Evolutionary conservation across 2,329 filamentous ascomycete species (phyloP).

Genomic region (Tolypocladium amazonense): DNA sequence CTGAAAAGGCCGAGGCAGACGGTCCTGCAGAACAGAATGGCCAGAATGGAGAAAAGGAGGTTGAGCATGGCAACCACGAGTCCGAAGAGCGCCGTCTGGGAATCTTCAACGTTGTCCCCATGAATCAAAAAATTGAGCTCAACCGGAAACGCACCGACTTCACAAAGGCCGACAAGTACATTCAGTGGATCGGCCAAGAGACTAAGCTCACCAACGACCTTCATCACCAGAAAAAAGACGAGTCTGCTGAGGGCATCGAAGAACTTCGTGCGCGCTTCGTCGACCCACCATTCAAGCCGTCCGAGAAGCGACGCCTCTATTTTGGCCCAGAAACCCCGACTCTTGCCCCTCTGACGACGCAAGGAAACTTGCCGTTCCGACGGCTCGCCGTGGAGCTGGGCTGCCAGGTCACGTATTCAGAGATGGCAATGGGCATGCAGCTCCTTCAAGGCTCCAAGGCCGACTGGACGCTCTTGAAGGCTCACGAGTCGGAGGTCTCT

Average conservation of each 20-base stretch:
- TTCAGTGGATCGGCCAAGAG: constrained; percentile 66
- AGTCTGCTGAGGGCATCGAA: constrained; percentile 35
- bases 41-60: constrained; percentile 19
- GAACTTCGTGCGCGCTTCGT: constrained; percentile 71
- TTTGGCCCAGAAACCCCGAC: constrained; percentile 90
- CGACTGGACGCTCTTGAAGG: constrained; percentile 93
- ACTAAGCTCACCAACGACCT: constrained; percentile 26
- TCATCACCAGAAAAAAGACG: constrained; percentile 30
- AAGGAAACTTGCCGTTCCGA: constrained; percentile 91
- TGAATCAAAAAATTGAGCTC: constrained; percentile 62
- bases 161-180: constrained; percentile 64
- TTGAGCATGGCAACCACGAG: constrained; percentile 17
- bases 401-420: constrained; percentile 89
- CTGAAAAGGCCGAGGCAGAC: neutral
- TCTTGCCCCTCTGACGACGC: constrained; percentile 89
- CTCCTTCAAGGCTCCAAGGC: constrained; percentile 80
- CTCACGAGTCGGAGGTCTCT: constrained; percentile 70
- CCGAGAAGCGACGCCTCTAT: constrained; percentile 88
- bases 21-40: constrained; percentile 2
- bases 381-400: constrained; percentile 82
- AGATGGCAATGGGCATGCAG: constrained; percentile 92
- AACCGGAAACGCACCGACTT: constrained; percentile 61
- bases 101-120: constrained; percentile 64
- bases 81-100: constrained; percentile 45
- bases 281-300: constrained; percentile 81